Percentiles rank a stretch among this genome's conserved stretches.
These are phyloP conservation scores for Wickerhamomyces ciferrii DNA, from an alignment of 805 yeast species.

Conservation along the genomic window DNA sequence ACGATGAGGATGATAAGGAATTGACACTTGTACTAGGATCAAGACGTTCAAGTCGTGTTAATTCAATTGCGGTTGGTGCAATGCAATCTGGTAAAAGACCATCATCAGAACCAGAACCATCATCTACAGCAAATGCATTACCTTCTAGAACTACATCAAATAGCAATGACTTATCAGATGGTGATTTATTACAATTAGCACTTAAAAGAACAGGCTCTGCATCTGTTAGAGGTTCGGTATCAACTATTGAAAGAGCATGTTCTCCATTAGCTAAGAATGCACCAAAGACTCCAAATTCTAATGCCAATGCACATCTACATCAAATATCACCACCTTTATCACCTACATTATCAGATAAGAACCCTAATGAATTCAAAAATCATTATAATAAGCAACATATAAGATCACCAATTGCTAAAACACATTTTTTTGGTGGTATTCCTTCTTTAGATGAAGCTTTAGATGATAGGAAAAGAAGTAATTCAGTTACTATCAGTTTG, in stretches of 20 bases:
- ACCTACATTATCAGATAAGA: neutral
- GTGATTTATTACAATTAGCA: neutral
- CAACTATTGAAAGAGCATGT: slow-evolving; percentile 17
- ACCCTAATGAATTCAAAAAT: slow-evolving; percentile 21
- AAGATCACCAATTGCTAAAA: slow-evolving; percentile 3
- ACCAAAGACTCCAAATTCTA: slow-evolving; percentile 26
- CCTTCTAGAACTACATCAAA: neutral
- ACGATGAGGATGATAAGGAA: slow-evolving; percentile 36
- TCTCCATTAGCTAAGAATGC: slow-evolving; percentile 31
- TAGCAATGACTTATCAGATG: neutral
- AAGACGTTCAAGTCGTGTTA: slow-evolving; percentile 22
- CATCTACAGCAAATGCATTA: slow-evolving; percentile 5
- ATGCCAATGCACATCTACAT: slow-evolving; percentile 21
- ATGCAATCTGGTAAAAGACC: slow-evolving; percentile 15
- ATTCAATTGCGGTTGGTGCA: neutral
- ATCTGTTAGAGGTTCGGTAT: neutral
- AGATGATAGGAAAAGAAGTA: slow-evolving; percentile 1
- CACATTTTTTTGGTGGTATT: neutral
- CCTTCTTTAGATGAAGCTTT: neutral
- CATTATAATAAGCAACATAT: slow-evolving; percentile 41
- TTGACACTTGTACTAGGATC: slow-evolving; percentile 40
- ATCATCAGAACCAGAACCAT: slow-evolving; percentile 11
- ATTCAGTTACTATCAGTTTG: slow-evolving; percentile 4
- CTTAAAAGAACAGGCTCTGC: neutral
- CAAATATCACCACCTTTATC: slow-evolving; percentile 2